Evolutionary conservation across 305 asterid genomes (phyloP).

Genomic region (Fraxinus dipetala): DNA sequence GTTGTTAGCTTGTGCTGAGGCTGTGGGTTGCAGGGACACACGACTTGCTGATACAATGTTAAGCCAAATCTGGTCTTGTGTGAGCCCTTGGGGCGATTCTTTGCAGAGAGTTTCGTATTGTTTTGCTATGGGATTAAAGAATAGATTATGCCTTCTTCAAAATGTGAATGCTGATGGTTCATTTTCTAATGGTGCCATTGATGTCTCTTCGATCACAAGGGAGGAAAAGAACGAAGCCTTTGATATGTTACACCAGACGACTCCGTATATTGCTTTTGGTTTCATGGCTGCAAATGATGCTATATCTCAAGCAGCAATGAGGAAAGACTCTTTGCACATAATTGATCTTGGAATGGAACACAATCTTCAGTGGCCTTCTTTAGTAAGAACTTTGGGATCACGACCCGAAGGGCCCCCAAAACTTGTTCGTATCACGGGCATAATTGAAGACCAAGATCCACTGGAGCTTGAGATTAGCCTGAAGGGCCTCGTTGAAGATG

Average conservation of each 20-base stretch:
- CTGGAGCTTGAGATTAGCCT: slow-evolving; percentile 30
- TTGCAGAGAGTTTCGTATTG: slow-evolving; percentile 52
- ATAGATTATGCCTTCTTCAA: slow-evolving; percentile 38
- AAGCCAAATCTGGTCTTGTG: slow-evolving; percentile 41
- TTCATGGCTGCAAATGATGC: slow-evolving; percentile 58
- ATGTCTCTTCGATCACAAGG: slow-evolving; percentile 20
- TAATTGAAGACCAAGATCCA: slow-evolving; percentile 38
- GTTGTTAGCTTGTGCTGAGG: slow-evolving; percentile 65
- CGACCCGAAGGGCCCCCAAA: slow-evolving; percentile 31
- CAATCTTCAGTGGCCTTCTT: slow-evolving; percentile 54
- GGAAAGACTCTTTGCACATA: slow-evolving; percentile 41
- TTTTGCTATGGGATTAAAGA: slow-evolving; percentile 47
- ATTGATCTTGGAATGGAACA: slow-evolving; percentile 52
- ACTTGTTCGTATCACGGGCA: slow-evolving; percentile 38
- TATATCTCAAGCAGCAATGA: slow-evolving; percentile 36
- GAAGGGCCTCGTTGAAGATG: slow-evolving; percentile 34
- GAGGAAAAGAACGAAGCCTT: slow-evolving; percentile 44
- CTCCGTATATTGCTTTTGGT: slow-evolving; percentile 50
- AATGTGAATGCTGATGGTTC: slow-evolving; percentile 36
- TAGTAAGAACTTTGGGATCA: slow-evolving; percentile 31
- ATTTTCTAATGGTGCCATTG: slow-evolving; percentile 16
- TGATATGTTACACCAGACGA: slow-evolving; percentile 39
- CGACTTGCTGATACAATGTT: slow-evolving; percentile 43
- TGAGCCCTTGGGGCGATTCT: slow-evolving; percentile 50
- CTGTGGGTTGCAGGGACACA: slow-evolving; percentile 57